Evolutionary conservation across 139 green algal species (phyloP), one percentile per base, ranked within the genome.

Genomic region (Chlorella sp.): DNA sequence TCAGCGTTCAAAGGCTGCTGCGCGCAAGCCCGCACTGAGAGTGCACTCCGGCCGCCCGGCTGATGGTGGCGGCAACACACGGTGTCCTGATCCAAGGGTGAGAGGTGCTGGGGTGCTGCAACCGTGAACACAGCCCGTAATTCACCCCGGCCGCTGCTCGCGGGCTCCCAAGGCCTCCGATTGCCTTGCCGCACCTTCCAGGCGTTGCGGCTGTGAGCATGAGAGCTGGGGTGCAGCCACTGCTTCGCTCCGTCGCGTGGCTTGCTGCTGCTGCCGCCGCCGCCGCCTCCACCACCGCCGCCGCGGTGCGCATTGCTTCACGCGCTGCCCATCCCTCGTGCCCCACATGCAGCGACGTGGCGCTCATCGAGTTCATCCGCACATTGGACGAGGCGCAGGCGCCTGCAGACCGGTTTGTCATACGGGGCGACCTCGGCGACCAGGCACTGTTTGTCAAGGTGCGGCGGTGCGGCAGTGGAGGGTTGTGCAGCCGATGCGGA

Each of bases 331-430:
- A 47, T 28, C 17, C 72, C 13, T 34, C n/a, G 13, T 60, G 5
- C 56, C 30, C 64, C 57, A 15, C 30, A 4, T 64, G 73, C 74
- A 87, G 83, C 30, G 83, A 87, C 74, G 63, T 83, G 32, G 62
- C 83, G 2, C 47, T 87, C 26, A 87, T 83, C 18, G 83, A 87
- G 83, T 83, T 36, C 44, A 83, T 87, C 44, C 62, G 63, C 15
- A 55, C 39, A 4, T 64, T 87, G 63, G 34, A 87, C 83, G 83
- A 87, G 30, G 6, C 32, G 44, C 73, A 69, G 74, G 44, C 74
- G 32, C n/a, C 63, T 0, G 62, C 62, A 3, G 62, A 87, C 21
- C n/a, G 47, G 21, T 87, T 91, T 26, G 85, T 91, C 57, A 84
- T 82, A 11, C 55, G 60, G 18, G 55, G 55, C 2, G 26, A 74